Evolutionary conservation across 306 rosid genomes (phyloP).

Genomic region (Trifolium pratense): DNA sequence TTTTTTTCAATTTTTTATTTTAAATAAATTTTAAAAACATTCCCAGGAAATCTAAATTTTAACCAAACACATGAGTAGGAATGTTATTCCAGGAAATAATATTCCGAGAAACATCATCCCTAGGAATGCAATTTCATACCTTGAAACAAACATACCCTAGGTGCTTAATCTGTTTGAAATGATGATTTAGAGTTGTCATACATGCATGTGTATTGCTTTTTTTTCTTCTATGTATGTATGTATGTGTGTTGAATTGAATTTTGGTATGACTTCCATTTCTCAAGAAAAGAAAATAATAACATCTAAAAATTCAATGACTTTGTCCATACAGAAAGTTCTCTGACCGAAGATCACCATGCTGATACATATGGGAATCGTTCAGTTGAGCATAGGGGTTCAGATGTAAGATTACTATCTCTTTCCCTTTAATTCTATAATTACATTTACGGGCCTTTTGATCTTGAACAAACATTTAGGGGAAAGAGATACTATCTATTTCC

Average conservation of each 20-base stretch:
- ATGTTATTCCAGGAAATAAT: too few relatives aligned
- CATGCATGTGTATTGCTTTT: not conserved
- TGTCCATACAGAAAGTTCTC: conserved; percentile 60
- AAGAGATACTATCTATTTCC: too few relatives aligned
- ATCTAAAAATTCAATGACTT: conserved; percentile 34
- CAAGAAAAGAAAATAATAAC: conserved; percentile 35
- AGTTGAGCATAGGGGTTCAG: conserved; percentile 46
- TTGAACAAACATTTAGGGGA: not conserved
- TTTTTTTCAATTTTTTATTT: too few relatives aligned
- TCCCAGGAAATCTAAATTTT: too few relatives aligned
- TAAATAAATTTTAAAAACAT: too few relatives aligned
- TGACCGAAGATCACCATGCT: conserved; percentile 56
- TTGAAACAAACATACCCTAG: too few relatives aligned
- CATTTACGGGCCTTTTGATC: conserved; percentile 3
- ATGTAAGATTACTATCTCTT: conserved; percentile 53
- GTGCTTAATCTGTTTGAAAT: conserved; percentile 11
- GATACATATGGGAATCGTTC: conserved; percentile 44
- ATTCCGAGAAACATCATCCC: too few relatives aligned
- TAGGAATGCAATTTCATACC: too few relatives aligned
- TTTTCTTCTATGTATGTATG: not conserved
- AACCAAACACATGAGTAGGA: too few relatives aligned
- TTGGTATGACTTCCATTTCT: not conserved
- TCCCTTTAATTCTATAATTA: not conserved
- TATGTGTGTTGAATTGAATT: conserved; percentile 3
- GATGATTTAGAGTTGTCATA: conserved; percentile 21